Evolutionary conservation across 2,329 filamentous ascomycete genomes (phyloP), one percentile per base, ranked within the genome.

Genomic region (Aspergillus piperis): DNA sequence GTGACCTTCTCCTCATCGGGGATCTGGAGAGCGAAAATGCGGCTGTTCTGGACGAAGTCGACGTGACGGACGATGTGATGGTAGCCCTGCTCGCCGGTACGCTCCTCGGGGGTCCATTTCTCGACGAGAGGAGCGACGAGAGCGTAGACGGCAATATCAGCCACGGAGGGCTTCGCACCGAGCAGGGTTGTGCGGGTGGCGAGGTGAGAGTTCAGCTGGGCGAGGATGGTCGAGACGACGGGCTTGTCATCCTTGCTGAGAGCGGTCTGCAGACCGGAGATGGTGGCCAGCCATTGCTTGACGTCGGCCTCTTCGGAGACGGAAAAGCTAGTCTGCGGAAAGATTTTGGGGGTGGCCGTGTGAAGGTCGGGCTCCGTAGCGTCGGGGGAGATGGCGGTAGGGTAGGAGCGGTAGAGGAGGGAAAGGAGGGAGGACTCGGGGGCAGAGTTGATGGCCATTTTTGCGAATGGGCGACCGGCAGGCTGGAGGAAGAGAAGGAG

Each of bases 21-120:
- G 66, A 96, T 80, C 63, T 85, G 84, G 62, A 96, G 82, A 17
- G 84, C 88, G 64, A 96, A 84, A 49, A 87, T 68, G 1, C 88
- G 82, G 50, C 90, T 89, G 81, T 96, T 96, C 83, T 98, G 94
- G 65, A 98, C 91, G 75, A 97, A 96, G 80, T 97, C 94, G 72
- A 97, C 79, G 75, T 91, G 90, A 67, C 94, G 91, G 60, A 97
- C 91, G 67, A 98, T 90, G 79, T 98, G 88, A 64, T 96, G 93
- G 77, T 90, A 89, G 63, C 94, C 94, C 65, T 92, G 84, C 81
- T 96, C 88, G 64, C 94, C 94, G 21, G 94, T 96, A 73, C 91
- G 87, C 84, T 96, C 87, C 80, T 97, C 92, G 50, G 89, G 80
- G 2, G 85, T 86, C 94, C 94, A 98, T 66, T 83, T 82, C 72